These are phyloP conservation scores for Diplodia scrobiculata DNA, from an alignment of 2,329 filamentous ascomycete genomes.

Conservation along the genomic window DNA sequence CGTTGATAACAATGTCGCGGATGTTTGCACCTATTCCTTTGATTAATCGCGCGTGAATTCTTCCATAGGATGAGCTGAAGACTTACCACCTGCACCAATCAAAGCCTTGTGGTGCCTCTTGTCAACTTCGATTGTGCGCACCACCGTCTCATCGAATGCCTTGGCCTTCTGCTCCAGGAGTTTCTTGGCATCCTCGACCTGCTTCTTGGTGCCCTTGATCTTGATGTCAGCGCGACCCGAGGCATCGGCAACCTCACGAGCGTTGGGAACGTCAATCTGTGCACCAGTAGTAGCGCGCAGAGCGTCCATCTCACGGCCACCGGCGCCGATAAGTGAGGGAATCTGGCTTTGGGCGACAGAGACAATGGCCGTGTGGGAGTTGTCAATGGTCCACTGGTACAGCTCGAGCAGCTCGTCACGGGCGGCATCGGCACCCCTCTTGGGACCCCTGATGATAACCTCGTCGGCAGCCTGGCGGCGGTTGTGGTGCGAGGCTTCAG, in stretches of 20 bases:
- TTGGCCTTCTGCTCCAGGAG: slow-evolving; percentile 82
- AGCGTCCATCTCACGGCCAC: slow-evolving; percentile 87
- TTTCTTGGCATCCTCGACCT: slow-evolving; percentile 90
- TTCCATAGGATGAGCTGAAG: slow-evolving; percentile 39
- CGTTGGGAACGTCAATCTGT: slow-evolving; percentile 86
- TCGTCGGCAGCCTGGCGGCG: slow-evolving; percentile 80
- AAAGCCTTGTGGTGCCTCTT: slow-evolving; percentile 88
- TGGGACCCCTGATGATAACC: slow-evolving; percentile 86
- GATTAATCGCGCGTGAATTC: slow-evolving; percentile 44
- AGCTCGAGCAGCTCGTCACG: slow-evolving; percentile 88
- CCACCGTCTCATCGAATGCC: slow-evolving; percentile 86
- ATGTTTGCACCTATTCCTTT: slow-evolving; percentile 70
- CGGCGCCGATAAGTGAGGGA: slow-evolving; percentile 88
- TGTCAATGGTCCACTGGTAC: slow-evolving; percentile 86
- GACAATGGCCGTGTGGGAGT: slow-evolving; percentile 76
- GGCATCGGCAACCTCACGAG: slow-evolving; percentile 67
- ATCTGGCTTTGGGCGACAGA: slow-evolving; percentile 89
- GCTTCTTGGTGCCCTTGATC: slow-evolving; percentile 87
- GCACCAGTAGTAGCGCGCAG: slow-evolving; percentile 81
- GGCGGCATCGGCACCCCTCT: slow-evolving; percentile 87
- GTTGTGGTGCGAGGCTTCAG: slow-evolving; percentile 57
- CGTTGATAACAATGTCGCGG: slow-evolving; percentile 79
- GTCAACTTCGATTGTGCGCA: slow-evolving; percentile 83
- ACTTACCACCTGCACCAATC: slow-evolving; percentile 84
- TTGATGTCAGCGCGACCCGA: slow-evolving; percentile 78